A percentile compares a stretch with the other conserved stretches of the same genome.
phyloP scores from a whole-genome alignment of 768 basidiomycete species.

The Podaxis sp. region DNA sequence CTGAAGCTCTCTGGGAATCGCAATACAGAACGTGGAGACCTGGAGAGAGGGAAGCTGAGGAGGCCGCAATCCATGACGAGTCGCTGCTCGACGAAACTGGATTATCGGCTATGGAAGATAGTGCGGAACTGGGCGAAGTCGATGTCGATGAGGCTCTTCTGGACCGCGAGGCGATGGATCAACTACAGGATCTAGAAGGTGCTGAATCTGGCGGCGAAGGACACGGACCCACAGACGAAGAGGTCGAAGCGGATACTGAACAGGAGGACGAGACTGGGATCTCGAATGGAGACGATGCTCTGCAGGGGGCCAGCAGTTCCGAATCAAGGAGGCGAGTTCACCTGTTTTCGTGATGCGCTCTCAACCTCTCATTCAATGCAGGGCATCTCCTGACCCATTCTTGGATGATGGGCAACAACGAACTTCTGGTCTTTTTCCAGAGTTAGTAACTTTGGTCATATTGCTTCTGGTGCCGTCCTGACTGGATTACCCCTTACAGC shows the following conservation, averaged over 20 bases:
- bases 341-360: background rate
- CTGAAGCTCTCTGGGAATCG: conserved; percentile 81
- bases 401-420: background rate
- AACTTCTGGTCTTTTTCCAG: background rate
- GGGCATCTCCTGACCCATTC: conserved; percentile 2
- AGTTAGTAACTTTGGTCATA: background rate
- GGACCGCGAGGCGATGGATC: background rate
- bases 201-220: conserved; percentile 27
- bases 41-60: conserved; percentile 12
- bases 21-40: conserved; percentile 58
- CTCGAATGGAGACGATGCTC: background rate
- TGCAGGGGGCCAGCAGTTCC: background rate
- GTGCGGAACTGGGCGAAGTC: conserved; percentile 20
- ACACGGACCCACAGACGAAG: conserved; percentile 16
- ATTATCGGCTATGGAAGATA: conserved; percentile 27
- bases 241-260: conserved; percentile 16
- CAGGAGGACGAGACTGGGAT: conserved; percentile 10
- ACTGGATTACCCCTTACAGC: background rate
- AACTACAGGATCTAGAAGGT: conserved; percentile 24
- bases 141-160: conserved; percentile 15
- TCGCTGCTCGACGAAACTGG: conserved; percentile 29
- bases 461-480: background rate
- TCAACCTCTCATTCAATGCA: background rate
- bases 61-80: conserved; percentile 4
- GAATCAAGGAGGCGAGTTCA: background rate